Evolutionary conservation across 768 basidiomycete genomes (phyloP).

Genomic region (Leccinum variicolor): DNA sequence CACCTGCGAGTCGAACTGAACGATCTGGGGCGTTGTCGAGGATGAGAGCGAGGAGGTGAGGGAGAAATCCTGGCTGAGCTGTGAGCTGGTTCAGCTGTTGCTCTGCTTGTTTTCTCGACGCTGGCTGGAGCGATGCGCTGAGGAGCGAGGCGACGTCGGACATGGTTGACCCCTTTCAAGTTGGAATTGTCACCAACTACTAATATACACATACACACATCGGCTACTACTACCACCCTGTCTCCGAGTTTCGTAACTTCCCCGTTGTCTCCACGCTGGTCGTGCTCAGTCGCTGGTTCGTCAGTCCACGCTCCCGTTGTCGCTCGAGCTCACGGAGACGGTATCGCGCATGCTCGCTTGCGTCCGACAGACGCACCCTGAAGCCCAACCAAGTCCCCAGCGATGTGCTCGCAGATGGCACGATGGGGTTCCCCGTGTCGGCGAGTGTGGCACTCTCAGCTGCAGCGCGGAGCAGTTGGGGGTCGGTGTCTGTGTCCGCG

Average conservation of each 20-base stretch:
- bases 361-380: conserved; percentile 22
- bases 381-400: conserved; percentile 13
- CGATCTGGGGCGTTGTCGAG: conserved; percentile 63
- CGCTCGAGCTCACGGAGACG: conserved; percentile 15
- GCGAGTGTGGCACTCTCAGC: neutral
- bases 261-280: neutral
- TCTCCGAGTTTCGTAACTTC: conserved; percentile 19
- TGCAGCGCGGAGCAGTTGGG: conserved; percentile 2
- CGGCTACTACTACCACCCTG: conserved; percentile 14
- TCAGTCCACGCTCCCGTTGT: neutral
- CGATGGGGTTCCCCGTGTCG: neutral
- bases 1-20: conserved; percentile 75
- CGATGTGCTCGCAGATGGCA: neutral
- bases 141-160: conserved; percentile 68
- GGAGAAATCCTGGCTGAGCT: conserved; percentile 72
- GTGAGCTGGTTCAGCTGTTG: conserved; percentile 66
- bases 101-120: conserved; percentile 78
- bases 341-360: conserved; percentile 21
- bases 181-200: conserved; percentile 12
- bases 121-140: conserved; percentile 65
- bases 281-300: neutral
- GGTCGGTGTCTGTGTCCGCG: conserved; percentile 15
- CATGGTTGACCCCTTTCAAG: conserved; percentile 37
- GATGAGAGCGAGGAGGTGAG: conserved; percentile 74
- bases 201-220: neutral